These are phyloP conservation scores for Colletotrichum australisinense DNA, from an alignment of 2,329 filamentous ascomycete genomes.

Conservation along the genomic window DNA sequence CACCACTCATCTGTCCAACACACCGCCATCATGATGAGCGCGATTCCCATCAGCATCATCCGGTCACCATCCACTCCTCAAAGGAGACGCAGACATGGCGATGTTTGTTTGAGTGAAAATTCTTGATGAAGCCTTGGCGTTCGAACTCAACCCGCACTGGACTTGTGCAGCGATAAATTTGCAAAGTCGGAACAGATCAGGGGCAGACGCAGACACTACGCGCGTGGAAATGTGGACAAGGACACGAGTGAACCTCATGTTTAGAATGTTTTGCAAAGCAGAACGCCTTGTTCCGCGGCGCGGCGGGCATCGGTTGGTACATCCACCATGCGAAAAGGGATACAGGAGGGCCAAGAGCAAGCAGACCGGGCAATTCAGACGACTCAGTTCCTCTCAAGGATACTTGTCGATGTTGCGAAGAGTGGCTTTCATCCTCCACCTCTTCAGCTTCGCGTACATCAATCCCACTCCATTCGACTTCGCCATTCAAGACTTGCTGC, in stretches of 20 bases:
- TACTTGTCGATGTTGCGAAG: conserved; percentile 24
- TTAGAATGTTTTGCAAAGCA: conserved; percentile 35
- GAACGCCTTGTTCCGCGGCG: conserved; percentile 32
- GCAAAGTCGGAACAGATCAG: conserved; percentile 34
- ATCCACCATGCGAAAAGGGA: not conserved
- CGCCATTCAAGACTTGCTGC: conserved; percentile 5
- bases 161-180: conserved; percentile 35
- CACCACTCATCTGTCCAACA: conserved; percentile 1
- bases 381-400: conserved; percentile 18
- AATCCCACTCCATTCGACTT: conserved; percentile 25
- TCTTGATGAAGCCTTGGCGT: conserved; percentile 31
- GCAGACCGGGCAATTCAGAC: conserved; percentile 14
- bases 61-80: conserved; percentile 7
- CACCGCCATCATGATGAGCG: conserved; percentile 1
- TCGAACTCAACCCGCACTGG: conserved; percentile 32
- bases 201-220: conserved; percentile 22
- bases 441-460: conserved; percentile 24
- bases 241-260: conserved; percentile 36
- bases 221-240: conserved; percentile 35
- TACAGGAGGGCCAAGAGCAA: conserved; percentile 11
- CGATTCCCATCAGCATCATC: conserved; percentile 11
- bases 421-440: conserved; percentile 2
- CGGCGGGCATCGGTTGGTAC: conserved; percentile 20
- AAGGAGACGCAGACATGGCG: conserved; percentile 28
- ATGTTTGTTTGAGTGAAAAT: conserved; percentile 35